Conservation (phyloP, 495 filamentous ascomycete species). For the Xylaria nigripes region DNA sequence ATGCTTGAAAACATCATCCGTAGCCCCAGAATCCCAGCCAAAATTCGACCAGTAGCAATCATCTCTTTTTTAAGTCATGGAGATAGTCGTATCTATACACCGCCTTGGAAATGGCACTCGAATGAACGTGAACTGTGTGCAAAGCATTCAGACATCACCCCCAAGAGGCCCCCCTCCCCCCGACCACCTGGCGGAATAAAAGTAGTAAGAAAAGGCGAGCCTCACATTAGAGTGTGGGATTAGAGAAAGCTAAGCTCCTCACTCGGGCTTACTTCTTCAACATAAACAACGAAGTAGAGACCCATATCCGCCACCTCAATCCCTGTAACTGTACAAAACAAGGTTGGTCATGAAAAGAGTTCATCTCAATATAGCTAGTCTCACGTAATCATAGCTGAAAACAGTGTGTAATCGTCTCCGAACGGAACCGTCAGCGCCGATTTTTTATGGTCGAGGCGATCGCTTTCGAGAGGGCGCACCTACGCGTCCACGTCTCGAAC, state of each 20-base stretch:
- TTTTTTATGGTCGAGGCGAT: slow-evolving; percentile 22
- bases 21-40: slow-evolving; percentile 1
- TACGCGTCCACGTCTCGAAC: slow-evolving; percentile 46
- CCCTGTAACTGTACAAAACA: slow-evolving; percentile 22
- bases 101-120: slow-evolving; percentile 12
- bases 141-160: slow-evolving; percentile 12
- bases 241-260: not conserved
- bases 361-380: not conserved
- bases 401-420: slow-evolving; percentile 23
- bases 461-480: slow-evolving; percentile 34
- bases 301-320: slow-evolving; percentile 14
- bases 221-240: slow-evolving; percentile 6
- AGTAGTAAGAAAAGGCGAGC: slow-evolving; percentile 18
- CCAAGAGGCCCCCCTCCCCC: slow-evolving; percentile 20
- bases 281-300: slow-evolving; percentile 8
- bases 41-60: slow-evolving; percentile 4
- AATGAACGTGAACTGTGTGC: slow-evolving; percentile 19
- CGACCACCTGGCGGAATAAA: slow-evolving; percentile 10
- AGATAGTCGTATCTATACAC: slow-evolving; percentile 21
- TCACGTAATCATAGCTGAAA: not conserved
- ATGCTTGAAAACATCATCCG: slow-evolving; percentile 17
- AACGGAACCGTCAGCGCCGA: slow-evolving; percentile 20
- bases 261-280: not conserved
- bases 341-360: slow-evolving; percentile 8
- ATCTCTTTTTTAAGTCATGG: slow-evolving; percentile 10